These are phyloP conservation scores for Eragrostis nindensis DNA, from an alignment of 176 grass and related monocot genomes.

Conservation along the genomic window DNA sequence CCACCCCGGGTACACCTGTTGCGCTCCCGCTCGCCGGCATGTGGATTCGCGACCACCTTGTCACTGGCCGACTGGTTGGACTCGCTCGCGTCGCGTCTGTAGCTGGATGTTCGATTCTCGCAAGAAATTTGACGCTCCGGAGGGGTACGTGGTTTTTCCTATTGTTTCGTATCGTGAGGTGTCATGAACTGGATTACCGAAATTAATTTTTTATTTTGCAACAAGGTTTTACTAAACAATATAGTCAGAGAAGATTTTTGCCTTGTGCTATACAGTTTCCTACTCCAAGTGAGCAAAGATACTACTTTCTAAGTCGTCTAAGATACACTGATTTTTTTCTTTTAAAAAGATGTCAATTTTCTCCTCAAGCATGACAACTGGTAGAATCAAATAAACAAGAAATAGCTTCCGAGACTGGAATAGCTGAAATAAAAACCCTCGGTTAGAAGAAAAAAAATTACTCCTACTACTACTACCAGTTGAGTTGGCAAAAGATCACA, in stretches of 20 bases:
- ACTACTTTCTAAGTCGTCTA: too few species aligned
- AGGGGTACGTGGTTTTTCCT: neutral
- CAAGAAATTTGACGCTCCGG: neutral
- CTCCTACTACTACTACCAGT: too few species aligned
- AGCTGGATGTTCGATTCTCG: neutral
- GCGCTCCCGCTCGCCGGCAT: neutral
- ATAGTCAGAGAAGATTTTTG: too few species aligned
- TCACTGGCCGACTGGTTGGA: neutral
- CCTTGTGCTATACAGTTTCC: too few species aligned
- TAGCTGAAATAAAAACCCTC: too few species aligned
- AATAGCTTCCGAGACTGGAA: too few species aligned
- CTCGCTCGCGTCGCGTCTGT: neutral
- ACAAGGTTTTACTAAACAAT: neutral
- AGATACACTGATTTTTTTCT: too few species aligned
- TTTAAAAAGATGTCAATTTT: neutral
- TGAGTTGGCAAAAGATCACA: too few species aligned
- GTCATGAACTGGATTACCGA: neutral
- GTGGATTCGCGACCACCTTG: constrained; percentile 31
- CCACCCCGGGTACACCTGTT: constrained; percentile 23
- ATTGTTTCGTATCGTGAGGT: neutral
- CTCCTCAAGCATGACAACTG: neutral
- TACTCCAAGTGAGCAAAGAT: too few species aligned
- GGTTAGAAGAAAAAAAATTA: too few species aligned
- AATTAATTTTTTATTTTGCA: neutral
- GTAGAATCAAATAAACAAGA: neutral